A percentile compares a stretch with the other conserved stretches of the same genome.
Evolutionary conservation across 139 green algal species (phyloP).

Genomic region (Ettlia oleoabundans): DNA sequence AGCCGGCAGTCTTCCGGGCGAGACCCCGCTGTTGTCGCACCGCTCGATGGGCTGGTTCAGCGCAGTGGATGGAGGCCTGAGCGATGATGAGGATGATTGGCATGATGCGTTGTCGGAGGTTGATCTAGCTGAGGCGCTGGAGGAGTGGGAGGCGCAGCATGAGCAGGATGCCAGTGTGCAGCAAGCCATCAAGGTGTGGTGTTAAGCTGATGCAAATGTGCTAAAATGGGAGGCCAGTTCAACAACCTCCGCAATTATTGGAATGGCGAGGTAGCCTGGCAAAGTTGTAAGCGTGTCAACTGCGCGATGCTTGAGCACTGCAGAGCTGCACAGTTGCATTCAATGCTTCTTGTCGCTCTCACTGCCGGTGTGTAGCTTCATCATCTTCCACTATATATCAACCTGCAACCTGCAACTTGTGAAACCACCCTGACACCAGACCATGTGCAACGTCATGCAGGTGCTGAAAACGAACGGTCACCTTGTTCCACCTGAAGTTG

Average conservation of each 20-base stretch:
- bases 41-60: background rate
- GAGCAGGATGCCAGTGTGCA: background rate
- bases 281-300: no score
- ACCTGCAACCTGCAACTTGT: no score
- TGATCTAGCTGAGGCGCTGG: conserved; percentile 8
- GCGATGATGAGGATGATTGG: conserved; percentile 22
- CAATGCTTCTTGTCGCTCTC: no score
- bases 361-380: no score
- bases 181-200: conserved; percentile 4
- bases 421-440: no score
- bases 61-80: background rate
- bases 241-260: background rate
- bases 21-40: background rate
- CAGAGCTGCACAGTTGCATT: no score
- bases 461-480: conserved; percentile 19
- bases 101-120: conserved; percentile 21
- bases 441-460: no score
- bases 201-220: no score
- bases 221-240: no score
- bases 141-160: conserved; percentile 26
- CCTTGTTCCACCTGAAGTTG: conserved; percentile 21
- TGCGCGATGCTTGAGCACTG: no score
- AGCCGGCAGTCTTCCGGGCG: background rate
- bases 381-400: no score
- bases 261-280: background rate